A percentile compares a stretch with the other conserved stretches of the same genome.
Evolutionary conservation across 345 rosid species (phyloP).

Genomic region (Salix purpurea): DNA sequence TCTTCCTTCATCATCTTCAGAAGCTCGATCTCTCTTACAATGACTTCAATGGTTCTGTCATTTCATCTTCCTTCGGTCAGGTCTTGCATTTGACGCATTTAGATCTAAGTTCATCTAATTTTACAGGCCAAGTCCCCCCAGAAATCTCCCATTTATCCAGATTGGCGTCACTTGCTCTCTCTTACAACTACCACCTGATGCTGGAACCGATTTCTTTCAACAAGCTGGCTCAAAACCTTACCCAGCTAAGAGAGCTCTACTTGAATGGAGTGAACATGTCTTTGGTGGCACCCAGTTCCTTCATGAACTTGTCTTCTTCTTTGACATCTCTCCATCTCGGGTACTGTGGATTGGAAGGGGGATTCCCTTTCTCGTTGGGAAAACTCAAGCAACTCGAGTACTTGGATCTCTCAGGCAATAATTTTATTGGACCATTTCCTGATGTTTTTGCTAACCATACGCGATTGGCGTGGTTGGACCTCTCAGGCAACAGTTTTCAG

Average conservation of each 20-base stretch:
- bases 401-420: no score
- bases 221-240: no score
- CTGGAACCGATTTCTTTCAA: neutral
- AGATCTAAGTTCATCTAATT: neutral
- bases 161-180: constrained; percentile 5
- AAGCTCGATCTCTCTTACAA: constrained; percentile 27
- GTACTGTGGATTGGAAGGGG: no score
- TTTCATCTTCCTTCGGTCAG: constrained; percentile 6
- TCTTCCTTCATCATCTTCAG: constrained; percentile 19
- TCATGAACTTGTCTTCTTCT: no score
- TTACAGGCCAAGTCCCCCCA: constrained; percentile 4
- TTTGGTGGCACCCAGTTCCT: no score
- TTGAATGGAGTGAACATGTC: no score
- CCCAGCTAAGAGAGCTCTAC: no score
- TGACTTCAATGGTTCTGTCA: neutral
- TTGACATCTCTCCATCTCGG: no score
- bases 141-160: neutral
- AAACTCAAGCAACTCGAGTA: no score
- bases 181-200: neutral
- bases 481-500: neutral
- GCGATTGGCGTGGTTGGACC: neutral
- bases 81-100: constrained; percentile 11
- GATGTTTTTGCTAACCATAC: no score
- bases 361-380: no score
- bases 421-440: no score